These are phyloP conservation scores for Aschersonia sp. DNA, from an alignment of 2,329 filamentous ascomycete species.

Conservation along the genomic window DNA sequence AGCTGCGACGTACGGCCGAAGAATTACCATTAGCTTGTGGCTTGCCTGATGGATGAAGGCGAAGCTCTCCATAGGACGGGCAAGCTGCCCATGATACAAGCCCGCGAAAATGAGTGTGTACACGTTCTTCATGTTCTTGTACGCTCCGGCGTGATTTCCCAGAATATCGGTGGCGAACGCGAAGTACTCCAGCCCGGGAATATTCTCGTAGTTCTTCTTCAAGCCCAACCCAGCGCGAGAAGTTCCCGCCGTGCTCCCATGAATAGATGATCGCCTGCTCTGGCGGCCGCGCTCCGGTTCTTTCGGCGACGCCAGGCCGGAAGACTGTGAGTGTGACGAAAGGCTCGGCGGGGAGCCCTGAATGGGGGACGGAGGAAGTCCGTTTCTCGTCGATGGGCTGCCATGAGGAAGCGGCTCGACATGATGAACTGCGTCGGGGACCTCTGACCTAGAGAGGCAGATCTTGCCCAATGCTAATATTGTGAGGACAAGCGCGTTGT, in stretches of 20 bases:
- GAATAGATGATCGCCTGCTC: conserved; percentile 37
- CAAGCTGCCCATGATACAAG: conserved; percentile 79
- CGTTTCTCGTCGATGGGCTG: conserved; percentile 30
- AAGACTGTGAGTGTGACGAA: conserved; percentile 31
- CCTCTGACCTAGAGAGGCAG: conserved; percentile 39
- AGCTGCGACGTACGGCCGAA: conserved; percentile 47
- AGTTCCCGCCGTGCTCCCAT: conserved; percentile 17
- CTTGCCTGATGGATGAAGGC: conserved; percentile 43
- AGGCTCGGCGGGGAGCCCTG: conserved; percentile 38
- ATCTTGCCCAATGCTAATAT: conserved; percentile 81
- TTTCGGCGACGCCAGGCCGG: conserved; percentile 35
- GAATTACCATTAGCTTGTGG: conserved; percentile 51
- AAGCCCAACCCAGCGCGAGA: conserved; percentile 14
- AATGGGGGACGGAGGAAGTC: conserved; percentile 33
- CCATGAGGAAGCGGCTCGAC: conserved; percentile 17
- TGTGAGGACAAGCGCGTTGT: conserved; percentile 68
- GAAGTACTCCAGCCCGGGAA: conserved; percentile 84
- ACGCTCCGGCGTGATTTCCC: conserved; percentile 64
- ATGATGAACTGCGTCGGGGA: conserved; percentile 40
- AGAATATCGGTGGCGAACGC: conserved; percentile 76
- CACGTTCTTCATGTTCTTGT: conserved; percentile 67
- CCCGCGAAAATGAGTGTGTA: conserved; percentile 76
- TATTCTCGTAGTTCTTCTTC: conserved; percentile 59
- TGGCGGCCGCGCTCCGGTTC: conserved; percentile 30
- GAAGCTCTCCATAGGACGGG: conserved; percentile 73